Conservation (phyloP, 306 rosid genomes). For the Senna siamea region DNA sequence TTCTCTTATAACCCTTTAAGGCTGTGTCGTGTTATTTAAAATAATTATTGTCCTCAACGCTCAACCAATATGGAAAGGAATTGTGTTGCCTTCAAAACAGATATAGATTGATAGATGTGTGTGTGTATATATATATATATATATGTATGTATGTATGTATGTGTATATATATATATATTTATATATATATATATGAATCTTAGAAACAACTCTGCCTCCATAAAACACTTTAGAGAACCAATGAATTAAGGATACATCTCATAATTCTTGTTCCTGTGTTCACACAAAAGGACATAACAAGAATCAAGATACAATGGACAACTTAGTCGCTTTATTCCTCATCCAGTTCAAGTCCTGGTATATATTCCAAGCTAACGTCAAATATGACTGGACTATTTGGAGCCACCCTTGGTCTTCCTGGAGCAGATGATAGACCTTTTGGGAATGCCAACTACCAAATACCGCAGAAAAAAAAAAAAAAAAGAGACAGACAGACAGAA, state of each 20-base stretch:
- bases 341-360: constrained; percentile 84
- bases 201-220: neutral
- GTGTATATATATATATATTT: too few species aligned
- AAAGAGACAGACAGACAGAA: neutral
- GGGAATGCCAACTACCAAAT: constrained; percentile 87
- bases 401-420: constrained; percentile 99
- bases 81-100: neutral
- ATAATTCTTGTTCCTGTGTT: neutral
- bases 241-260: neutral
- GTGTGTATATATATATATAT: too few species aligned
- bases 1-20: neutral
- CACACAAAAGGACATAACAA: neutral
- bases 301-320: constrained; percentile 17
- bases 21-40: neutral
- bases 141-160: too few species aligned
- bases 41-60: neutral
- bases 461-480: constrained; percentile 13
- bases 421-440: constrained; percentile 90
- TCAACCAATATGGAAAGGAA: neutral
- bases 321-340: constrained; percentile 53
- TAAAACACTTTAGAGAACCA: neutral
- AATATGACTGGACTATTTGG: constrained; percentile 91
- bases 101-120: too few species aligned
- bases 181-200: neutral
- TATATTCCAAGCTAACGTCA: constrained; percentile 87